A percentile compares a stretch with the other conserved stretches of the same genome.
These are phyloP conservation scores for Salix caprea DNA, from an alignment of 345 rosid genomes.

Conservation along the genomic window DNA sequence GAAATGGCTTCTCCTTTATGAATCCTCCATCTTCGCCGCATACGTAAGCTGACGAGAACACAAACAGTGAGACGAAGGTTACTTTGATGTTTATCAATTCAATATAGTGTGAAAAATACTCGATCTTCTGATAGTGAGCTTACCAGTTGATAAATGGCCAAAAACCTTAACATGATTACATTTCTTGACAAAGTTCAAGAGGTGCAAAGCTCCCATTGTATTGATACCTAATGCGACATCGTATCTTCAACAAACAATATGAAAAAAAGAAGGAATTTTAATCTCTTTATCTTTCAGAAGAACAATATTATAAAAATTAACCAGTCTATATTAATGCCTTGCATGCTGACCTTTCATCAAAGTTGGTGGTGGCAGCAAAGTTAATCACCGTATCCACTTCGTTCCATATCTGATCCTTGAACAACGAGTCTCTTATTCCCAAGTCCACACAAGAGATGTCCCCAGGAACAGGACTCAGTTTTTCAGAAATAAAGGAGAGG, in stretches of 20 bases:
- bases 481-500: constrained; percentile 21
- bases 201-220: constrained; percentile 45
- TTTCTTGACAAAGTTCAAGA: constrained; percentile 37
- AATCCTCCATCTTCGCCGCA: constrained; percentile 50
- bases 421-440: constrained; percentile 23
- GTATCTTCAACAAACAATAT: constrained; percentile 35
- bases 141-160: constrained; percentile 68
- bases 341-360: constrained; percentile 58
- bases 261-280: too few species aligned
- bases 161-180: constrained; percentile 37
- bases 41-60: constrained; percentile 11
- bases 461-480: constrained; percentile 21
- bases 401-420: constrained; percentile 39
- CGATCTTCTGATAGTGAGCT: background rate
- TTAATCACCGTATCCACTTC: constrained; percentile 54
- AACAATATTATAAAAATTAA: too few species aligned
- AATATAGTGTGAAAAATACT: too few species aligned
- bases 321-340: too few species aligned
- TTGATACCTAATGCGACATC: constrained; percentile 54
- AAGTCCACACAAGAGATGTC: constrained; percentile 23
- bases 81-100: too few species aligned
- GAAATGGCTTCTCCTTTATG: constrained; percentile 32
- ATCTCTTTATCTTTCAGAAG: too few species aligned
- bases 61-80: too few species aligned
- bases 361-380: constrained; percentile 56